Conservation (phyloP, 257 asterid genomes). For the Primulina tabacum region DNA sequence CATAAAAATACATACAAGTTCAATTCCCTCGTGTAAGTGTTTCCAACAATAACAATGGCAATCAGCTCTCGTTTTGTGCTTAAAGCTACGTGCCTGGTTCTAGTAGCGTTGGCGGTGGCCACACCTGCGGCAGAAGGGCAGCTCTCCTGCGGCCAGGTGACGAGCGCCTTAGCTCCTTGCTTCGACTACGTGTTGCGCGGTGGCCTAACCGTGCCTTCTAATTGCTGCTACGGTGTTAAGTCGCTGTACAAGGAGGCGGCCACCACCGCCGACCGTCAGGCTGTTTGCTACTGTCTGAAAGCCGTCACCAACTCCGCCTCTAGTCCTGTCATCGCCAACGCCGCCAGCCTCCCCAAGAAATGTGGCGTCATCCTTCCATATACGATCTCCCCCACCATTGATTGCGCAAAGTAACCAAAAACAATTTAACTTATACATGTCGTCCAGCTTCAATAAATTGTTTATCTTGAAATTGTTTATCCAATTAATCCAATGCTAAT, state of each 20-base stretch:
- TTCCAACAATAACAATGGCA: slow-evolving; percentile 5
- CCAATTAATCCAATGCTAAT: background rate
- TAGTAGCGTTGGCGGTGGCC: slow-evolving; percentile 22
- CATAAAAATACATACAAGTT: background rate
- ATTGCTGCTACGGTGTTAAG: slow-evolving; percentile 34
- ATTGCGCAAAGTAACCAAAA: slow-evolving; percentile 33
- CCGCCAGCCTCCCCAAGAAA: slow-evolving; percentile 39
- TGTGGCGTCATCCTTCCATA: slow-evolving; percentile 48
- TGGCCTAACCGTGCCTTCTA: slow-evolving; percentile 23
- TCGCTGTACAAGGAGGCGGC: slow-evolving; percentile 29
- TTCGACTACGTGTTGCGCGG: slow-evolving; percentile 35
- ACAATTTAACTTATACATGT: too few species aligned
- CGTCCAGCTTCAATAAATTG: too few species aligned
- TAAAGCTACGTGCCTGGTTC: slow-evolving; percentile 19
- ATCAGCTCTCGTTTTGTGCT: background rate
- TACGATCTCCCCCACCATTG: slow-evolving; percentile 35
- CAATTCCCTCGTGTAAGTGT: background rate
- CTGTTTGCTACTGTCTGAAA: slow-evolving; percentile 44
- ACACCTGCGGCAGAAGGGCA: slow-evolving; percentile 21
- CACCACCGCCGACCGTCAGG: slow-evolving; percentile 36
- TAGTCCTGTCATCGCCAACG: slow-evolving; percentile 23
- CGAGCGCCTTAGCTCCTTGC: slow-evolving; percentile 37
- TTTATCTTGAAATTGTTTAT: too few species aligned
- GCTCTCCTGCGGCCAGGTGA: slow-evolving; percentile 38
- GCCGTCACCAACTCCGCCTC: slow-evolving; percentile 32